Conservation (phyloP, 345 rosid genomes). For the Heritiera fomes region DNA sequence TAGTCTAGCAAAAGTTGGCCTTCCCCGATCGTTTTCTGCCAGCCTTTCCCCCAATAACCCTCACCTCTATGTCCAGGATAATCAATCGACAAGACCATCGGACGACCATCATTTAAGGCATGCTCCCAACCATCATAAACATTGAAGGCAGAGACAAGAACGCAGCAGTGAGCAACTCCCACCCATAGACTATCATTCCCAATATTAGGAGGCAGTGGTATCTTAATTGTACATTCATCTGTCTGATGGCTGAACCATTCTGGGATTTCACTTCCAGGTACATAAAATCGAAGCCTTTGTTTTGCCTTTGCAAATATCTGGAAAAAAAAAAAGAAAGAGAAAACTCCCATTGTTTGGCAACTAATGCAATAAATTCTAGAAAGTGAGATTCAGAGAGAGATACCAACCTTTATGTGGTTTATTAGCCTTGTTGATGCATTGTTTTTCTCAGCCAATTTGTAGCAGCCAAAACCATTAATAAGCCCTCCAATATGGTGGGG, state of each 20-base stretch:
- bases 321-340: not conserved
- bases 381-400: not conserved
- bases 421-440: not conserved
- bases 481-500: too few species aligned
- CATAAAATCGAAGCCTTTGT: fast-evolving
- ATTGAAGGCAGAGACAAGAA: too few species aligned
- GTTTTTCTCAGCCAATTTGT: not conserved
- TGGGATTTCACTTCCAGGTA: not conserved
- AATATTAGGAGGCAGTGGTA: conserved; percentile 19
- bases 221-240: not conserved
- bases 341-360: not conserved
- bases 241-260: not conserved
- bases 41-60: too few species aligned
- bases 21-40: too few species aligned
- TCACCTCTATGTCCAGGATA: too few species aligned
- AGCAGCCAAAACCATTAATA: not conserved
- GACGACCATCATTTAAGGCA: too few species aligned
- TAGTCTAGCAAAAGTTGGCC: too few species aligned
- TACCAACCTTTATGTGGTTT: not conserved
- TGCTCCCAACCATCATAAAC: too few species aligned
- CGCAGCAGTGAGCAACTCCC: too few species aligned
- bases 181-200: too few species aligned
- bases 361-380: not conserved
- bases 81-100: too few species aligned
- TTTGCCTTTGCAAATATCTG: not conserved